A percentile compares a stretch with the other conserved stretches of the same genome.
Conservation (phyloP, 306 rosid species). For the Medicago lupulina region DNA sequence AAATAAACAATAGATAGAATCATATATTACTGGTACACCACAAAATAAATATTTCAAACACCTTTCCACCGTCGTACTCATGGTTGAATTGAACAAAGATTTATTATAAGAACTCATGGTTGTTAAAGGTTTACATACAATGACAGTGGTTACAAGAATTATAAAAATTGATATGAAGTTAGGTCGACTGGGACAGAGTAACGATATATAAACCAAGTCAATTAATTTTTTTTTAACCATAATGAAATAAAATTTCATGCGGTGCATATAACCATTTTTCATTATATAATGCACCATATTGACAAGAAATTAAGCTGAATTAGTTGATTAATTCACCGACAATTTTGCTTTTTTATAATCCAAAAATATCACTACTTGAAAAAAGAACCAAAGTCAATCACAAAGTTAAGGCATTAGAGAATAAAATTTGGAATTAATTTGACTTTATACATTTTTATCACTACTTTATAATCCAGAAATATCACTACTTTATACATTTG, state of each 20-base stretch:
- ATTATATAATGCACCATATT: too few relatives aligned
- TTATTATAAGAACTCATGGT: background rate
- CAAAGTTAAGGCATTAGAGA: background rate
- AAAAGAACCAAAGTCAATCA: background rate
- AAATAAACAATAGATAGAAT: too few relatives aligned
- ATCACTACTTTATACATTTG: too few relatives aligned
- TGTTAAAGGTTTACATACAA: background rate
- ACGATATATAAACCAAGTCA: background rate
- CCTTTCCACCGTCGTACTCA: background rate
- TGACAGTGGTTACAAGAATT: background rate
- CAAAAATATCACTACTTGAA: background rate
- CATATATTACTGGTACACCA: too few relatives aligned
- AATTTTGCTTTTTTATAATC: background rate
- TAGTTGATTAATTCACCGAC: background rate
- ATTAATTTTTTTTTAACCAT: background rate
- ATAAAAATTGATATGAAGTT: background rate
- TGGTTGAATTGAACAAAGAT: slow-evolving; percentile 13
- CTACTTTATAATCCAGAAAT: too few relatives aligned
- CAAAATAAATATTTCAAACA: background rate
- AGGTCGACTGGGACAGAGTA: background rate
- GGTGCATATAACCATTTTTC: background rate
- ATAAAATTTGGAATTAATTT: slow-evolving; percentile 13
- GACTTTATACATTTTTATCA: too few relatives aligned
- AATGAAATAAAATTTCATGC: background rate
- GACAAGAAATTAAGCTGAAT: background rate